phyloP scores from a whole-genome alignment of 257 asterid genomes.

The Jacaranda mimosifolia region DNA sequence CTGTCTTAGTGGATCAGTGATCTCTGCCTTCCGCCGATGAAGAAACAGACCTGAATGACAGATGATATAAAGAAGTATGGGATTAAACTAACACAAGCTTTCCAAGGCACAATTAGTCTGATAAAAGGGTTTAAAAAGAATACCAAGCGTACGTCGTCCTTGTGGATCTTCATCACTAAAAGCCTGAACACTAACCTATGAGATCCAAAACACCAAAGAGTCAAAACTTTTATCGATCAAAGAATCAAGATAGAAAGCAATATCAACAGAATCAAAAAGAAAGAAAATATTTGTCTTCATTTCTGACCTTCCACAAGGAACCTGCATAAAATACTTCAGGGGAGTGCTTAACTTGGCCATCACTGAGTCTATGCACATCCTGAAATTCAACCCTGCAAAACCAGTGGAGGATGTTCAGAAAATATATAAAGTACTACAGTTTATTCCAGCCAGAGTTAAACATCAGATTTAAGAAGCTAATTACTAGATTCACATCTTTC shows the following conservation, averaged over 20 bases:
- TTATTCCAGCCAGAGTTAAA: slow-evolving; percentile 3
- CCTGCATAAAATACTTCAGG: slow-evolving; percentile 96
- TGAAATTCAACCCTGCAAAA: slow-evolving; percentile 88
- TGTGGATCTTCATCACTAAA: slow-evolving; percentile 96
- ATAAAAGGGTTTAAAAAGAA: slow-evolving; percentile 22
- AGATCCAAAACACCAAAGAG: slow-evolving; percentile 43
- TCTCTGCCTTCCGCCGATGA: slow-evolving; percentile 96
- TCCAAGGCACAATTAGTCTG: slow-evolving; percentile 17
- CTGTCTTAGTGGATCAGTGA: slow-evolving; percentile 78
- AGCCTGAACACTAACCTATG: slow-evolving; percentile 94
- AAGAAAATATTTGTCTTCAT: slow-evolving; percentile 14
- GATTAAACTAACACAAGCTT: slow-evolving; percentile 2
- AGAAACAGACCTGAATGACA: slow-evolving; percentile 84
- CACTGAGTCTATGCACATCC: slow-evolving; percentile 87
- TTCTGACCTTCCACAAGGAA: slow-evolving; percentile 92
- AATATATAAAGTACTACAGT: slow-evolving; percentile 4
- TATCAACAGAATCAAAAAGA: not conserved
- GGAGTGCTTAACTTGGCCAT: slow-evolving; percentile 97
- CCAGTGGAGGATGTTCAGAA: slow-evolving; percentile 39
- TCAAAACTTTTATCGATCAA: slow-evolving; percentile 31
- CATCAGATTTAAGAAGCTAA: slow-evolving; percentile 27
- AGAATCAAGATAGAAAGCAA: slow-evolving; percentile 9
- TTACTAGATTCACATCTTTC: slow-evolving; percentile 13
- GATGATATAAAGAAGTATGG: slow-evolving; percentile 19
- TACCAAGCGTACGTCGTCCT: slow-evolving; percentile 99